Evolutionary conservation across 225 moss, liverwort and hornwort species (phyloP), one percentile per base, ranked within the genome.

Genomic region (Pleurozium schreberi): DNA sequence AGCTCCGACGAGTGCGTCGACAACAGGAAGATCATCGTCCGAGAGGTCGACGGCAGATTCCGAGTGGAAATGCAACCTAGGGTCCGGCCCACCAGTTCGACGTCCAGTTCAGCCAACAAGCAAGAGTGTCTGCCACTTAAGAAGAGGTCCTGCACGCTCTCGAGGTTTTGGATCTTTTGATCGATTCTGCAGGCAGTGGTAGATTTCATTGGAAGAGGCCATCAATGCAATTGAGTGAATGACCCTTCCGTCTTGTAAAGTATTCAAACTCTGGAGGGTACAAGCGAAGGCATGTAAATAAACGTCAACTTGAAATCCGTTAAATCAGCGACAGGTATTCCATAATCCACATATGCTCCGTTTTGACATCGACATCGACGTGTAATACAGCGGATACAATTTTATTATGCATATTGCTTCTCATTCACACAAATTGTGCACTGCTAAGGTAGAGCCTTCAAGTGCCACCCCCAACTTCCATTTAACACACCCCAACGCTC

Each of bases 1-100:
- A 91, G 36, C 81, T 91, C 91, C 34, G 91, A 91, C 73, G 91
- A 91, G 36, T 91, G 91, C 79, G 91, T 91, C 81, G 91, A 91
- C 91, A 88, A 91, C 45, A 63, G 28, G 66, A 85, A 63, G 66
- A 85, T 91, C 26, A 65, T 81, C 43, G 62, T 91, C 42, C 60
- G 57, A 22, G 88, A 88, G 64, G 36, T 87, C 53, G 71, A 88
- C 80, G 90, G 90, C 53, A 50, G 50, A 40, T 91, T 91, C 59
- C 79, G n/a, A 22, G 63, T 80, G 17, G 88, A 88, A 27, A 85
- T 71, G 88, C 73, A 88, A 61, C 88, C 85, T 15, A 84, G 90
- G 23, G 55, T 76, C 38, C 59, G 38, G n/a, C 68, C 86, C 25
- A 52, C 62, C 38, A 57, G 62, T 47, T 38, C 47, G 13, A 12